Evolutionary conservation across 2,329 filamentous ascomycete species (phyloP), one percentile per base, ranked within the genome.

Genomic region (Fusarium penzigii): DNA sequence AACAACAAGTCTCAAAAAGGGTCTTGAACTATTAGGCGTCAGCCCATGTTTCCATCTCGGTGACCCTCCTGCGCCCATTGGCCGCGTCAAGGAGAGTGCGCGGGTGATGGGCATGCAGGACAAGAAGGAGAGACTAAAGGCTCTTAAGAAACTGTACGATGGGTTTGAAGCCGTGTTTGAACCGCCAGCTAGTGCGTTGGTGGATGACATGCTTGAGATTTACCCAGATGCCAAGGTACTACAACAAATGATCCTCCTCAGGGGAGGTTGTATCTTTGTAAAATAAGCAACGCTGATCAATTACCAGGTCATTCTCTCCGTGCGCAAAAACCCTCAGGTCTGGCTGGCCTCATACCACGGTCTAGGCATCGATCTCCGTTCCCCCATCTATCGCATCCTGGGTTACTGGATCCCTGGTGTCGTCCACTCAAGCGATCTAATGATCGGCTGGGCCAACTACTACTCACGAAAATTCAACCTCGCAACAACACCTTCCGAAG

Each of bases 121-220:
- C 10, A 53, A 48, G 14, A 59, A 49, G 32, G 56, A 59, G 41
- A 49, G 57, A 7, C 50, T 59, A 11, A 59, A 59, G 3, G 57
- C 53, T 6, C 14, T 59, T 9, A 54, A 50, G 11, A 59, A 43
- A 5, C 49, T 59, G 2, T 59, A 59, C 2, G 56, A 57, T 20
- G 53, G 53, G 11, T 59, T 59, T 8, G 57, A 59, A 32, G 57
- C 57, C 1, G 57, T 59, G n/a, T 59, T 59, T 38, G 56, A 59
- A 17, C 57, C 57, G 6, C 56, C 57, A 13, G 57, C 57, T 9
- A 59, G 57, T 11, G 46, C 57, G 25, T 45, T 59, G 7, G 50
- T 59, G 1, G 57, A 59, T 12, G 57, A 59, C 11, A 59, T 59
- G 57, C 39, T 59, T 14, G 49, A 49, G 2, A 39, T 57, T 14